Evolutionary conservation across 148 eudicot genomes (phyloP).

Genomic region (Gaultheria prostrata): DNA sequence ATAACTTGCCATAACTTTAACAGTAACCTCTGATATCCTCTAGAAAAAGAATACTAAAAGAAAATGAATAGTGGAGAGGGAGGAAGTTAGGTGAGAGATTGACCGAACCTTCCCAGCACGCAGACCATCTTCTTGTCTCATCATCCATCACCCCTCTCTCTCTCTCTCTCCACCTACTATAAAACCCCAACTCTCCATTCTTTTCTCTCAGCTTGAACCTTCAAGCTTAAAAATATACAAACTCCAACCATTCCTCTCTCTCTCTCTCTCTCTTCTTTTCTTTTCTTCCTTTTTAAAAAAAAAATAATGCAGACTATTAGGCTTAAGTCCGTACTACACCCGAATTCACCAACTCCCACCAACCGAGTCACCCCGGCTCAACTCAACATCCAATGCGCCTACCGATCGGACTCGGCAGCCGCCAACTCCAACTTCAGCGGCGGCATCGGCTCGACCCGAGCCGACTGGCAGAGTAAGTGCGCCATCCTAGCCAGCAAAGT

Average conservation of each 20-base stretch:
- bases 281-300: too few relatives aligned
- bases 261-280: not conserved
- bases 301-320: constrained; percentile 45
- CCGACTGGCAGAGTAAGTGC: constrained; percentile 85
- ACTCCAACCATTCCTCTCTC: too few relatives aligned
- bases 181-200: constrained; percentile 23
- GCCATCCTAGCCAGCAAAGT: constrained; percentile 74
- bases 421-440: constrained; percentile 19
- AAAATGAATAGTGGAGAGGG: not conserved
- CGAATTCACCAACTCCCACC: constrained; percentile 10
- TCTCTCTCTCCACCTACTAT: not conserved
- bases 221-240: too few relatives aligned
- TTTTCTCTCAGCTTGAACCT: not conserved
- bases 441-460: constrained; percentile 34
- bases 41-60: too few relatives aligned
- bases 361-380: constrained; percentile 28
- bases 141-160: constrained; percentile 5
- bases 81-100: constrained; percentile 55
- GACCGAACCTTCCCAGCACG: constrained; percentile 48
- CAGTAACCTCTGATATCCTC: too few relatives aligned
- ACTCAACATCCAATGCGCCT: constrained; percentile 31
- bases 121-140: constrained; percentile 20
- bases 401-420: constrained; percentile 33
- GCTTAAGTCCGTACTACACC: constrained; percentile 22
- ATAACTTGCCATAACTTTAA: too few relatives aligned